Evolutionary conservation across 768 basidiomycete species (phyloP).

Genomic region (Kwoniella dejecticola): DNA sequence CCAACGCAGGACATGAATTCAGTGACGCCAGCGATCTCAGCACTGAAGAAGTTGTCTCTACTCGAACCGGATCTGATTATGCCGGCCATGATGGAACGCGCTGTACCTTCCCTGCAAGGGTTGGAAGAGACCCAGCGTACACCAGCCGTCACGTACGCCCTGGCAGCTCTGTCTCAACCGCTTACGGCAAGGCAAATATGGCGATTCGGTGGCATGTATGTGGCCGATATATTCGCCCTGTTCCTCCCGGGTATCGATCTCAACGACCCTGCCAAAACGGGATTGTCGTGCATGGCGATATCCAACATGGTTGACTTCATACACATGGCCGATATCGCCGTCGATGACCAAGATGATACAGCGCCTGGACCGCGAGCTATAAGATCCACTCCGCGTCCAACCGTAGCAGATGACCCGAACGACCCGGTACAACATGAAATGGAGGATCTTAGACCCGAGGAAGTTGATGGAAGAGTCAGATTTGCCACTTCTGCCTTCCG

Average conservation of each 20-base stretch:
- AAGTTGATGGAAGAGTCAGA: constrained; percentile 72
- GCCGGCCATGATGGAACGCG: constrained; percentile 76
- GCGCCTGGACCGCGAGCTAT: constrained; percentile 50
- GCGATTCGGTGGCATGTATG: constrained; percentile 77
- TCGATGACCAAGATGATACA: constrained; percentile 33
- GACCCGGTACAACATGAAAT: constrained; percentile 41
- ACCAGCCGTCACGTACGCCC: constrained; percentile 78
- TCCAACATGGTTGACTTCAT: constrained; percentile 51
- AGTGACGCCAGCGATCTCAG: constrained; percentile 73
- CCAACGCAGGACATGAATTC: constrained; percentile 63
- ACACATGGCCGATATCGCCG: constrained; percentile 38
- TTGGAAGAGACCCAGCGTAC: constrained; percentile 88
- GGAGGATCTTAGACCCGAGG: constrained; percentile 61
- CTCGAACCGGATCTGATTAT: constrained; percentile 86
- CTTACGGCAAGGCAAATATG: constrained; percentile 77
- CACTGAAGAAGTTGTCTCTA: constrained; percentile 76
- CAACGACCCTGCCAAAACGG: constrained; percentile 55
- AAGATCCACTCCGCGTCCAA: constrained; percentile 57
- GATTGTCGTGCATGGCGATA: constrained; percentile 48
- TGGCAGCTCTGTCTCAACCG: constrained; percentile 76
- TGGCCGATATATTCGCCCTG: constrained; percentile 76
- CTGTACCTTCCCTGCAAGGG: constrained; percentile 82
- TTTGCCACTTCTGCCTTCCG: constrained; percentile 74
- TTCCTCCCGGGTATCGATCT: constrained; percentile 85
- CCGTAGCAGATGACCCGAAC: constrained; percentile 52